Percentiles rank a stretch among this genome's conserved stretches.
Evolutionary conservation across 345 rosid genomes (phyloP).

Genomic region (Psidium guajava): DNA sequence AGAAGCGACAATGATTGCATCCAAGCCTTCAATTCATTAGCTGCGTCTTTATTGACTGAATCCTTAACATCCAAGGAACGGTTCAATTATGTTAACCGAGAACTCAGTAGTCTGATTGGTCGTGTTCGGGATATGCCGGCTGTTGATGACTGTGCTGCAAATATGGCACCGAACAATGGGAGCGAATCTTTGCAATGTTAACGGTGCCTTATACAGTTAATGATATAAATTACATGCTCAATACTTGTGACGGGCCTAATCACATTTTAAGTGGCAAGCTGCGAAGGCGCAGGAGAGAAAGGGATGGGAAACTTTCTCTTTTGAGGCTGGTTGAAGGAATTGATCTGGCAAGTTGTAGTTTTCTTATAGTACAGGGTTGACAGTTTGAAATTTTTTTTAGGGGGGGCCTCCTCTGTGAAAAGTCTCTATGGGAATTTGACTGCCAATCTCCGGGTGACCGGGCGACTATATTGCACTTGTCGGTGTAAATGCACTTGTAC

Average conservation of each 20-base stretch:
- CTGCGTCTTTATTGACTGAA: slow-evolving; percentile 56
- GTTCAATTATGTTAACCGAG: slow-evolving; percentile 43
- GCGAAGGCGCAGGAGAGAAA: background rate
- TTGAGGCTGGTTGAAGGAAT: background rate
- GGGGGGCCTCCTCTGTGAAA: background rate
- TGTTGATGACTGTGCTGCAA: slow-evolving; percentile 22
- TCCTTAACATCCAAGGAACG: slow-evolving; percentile 54
- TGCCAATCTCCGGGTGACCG: background rate
- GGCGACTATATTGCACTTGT: background rate
- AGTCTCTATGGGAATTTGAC: background rate
- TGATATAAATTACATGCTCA: background rate
- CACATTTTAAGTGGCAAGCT: background rate
- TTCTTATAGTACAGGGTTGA: background rate
- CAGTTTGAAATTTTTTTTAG: background rate
- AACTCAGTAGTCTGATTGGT: slow-evolving; percentile 43
- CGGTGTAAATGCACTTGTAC: background rate
- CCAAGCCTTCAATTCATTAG: slow-evolving; percentile 55
- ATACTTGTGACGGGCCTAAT: background rate
- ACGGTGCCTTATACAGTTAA: background rate
- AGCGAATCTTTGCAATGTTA: background rate
- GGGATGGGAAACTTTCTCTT: background rate
- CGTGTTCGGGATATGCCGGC: slow-evolving; percentile 45
- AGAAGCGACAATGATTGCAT: slow-evolving; percentile 41
- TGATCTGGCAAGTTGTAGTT: background rate
- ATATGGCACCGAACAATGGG: slow-evolving; percentile 4